Evolutionary conservation across 2,329 filamentous ascomycete genomes (phyloP).

Genomic region (Ceratocystiopsis brevicomis): DNA sequence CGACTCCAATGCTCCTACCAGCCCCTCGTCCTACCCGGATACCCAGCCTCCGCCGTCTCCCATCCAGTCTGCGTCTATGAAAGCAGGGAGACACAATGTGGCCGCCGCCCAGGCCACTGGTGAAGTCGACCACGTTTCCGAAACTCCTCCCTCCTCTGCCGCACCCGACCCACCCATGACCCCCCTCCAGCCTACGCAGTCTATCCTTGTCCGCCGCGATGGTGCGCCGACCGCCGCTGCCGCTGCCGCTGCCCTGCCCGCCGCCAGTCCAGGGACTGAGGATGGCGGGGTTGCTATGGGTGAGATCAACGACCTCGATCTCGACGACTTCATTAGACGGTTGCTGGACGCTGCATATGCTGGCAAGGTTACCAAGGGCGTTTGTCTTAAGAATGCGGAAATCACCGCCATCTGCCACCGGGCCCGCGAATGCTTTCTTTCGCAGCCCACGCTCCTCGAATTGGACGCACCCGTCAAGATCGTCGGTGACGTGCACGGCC

Average conservation of each 20-base stretch:
- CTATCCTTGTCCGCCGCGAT: slow-evolving; percentile 72
- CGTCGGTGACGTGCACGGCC: slow-evolving; percentile 88
- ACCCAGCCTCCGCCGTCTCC: slow-evolving; percentile 63
- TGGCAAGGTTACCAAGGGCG: slow-evolving; percentile 92
- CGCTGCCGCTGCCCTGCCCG: slow-evolving; percentile 9
- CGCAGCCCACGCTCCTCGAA: slow-evolving; percentile 80
- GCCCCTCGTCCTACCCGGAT: slow-evolving; percentile 26
- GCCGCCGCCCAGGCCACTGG: slow-evolving; percentile 65
- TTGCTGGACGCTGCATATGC: slow-evolving; percentile 88
- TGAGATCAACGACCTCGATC: slow-evolving; percentile 77
- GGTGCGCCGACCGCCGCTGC: slow-evolving; percentile 43
- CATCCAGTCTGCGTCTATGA: slow-evolving; percentile 57
- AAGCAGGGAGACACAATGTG: slow-evolving; percentile 57
- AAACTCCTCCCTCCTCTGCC: slow-evolving; percentile 58
- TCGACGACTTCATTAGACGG: slow-evolving; percentile 93
- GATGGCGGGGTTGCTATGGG: slow-evolving; percentile 54
- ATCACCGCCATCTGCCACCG: slow-evolving; percentile 85
- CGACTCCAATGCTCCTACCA: slow-evolving; percentile 13
- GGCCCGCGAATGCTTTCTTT: slow-evolving; percentile 73
- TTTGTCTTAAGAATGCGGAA: slow-evolving; percentile 93
- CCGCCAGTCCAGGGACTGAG: slow-evolving; percentile 1
- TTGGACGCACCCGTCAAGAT: slow-evolving; percentile 93
- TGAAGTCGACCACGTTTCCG: slow-evolving; percentile 88
- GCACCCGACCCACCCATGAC: slow-evolving; percentile 30
- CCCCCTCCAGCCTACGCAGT: slow-evolving; percentile 58